Evolutionary conservation across 139 green algal genomes (phyloP), one percentile per base, ranked within the genome.

Genomic region (Picochlorum sp.): DNA sequence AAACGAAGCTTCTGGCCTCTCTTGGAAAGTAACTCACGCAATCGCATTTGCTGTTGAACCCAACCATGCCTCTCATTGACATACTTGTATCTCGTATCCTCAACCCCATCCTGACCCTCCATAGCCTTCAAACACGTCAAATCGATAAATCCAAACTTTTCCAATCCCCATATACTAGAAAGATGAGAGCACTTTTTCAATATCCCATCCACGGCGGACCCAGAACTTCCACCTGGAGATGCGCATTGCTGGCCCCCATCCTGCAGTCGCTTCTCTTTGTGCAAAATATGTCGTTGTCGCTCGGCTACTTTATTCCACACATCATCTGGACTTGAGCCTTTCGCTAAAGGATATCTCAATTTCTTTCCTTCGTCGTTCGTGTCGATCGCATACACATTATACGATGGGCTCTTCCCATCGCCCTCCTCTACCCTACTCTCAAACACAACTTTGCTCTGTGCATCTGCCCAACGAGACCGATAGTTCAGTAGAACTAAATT

Each of bases 111-210:
- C 21, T 85, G 70, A 4, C 61, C 80, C 71, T 90, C 80, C 0
- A 89, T 41, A 6, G 82, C 71, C 74, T 87, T 74, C 21, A 90
- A 68, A 28, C 87, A 80, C 0, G 24, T 38, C 4, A 67, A 20
- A 49, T 89, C 81, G 4, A 69, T 62, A 20, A 90, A 52, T 6
- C 83, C 84, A 74, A 82, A 88, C n/a, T 72, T 67, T 54, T 77
- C 76, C 50, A 65, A 38, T 30, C 80, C 84, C 84, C 82, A 88
- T 6, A 61, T 54, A 54, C n/a, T 21, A 1, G 47, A 54, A 20
- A 54, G 16, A 20, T 20, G n/a, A 21, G 47, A 54, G 47, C 47
- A 26, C 11, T 21, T 54, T 21, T 10, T 20, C 47, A 54, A 21
- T 20, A 54, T 54, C 8, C 18, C n/a, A 21, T 54, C 47, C 6